A percentile compares a stretch with the other conserved stretches of the same genome.
Evolutionary conservation across 257 asterid genomes (phyloP).

Genomic region (Leonotis leonurus): DNA sequence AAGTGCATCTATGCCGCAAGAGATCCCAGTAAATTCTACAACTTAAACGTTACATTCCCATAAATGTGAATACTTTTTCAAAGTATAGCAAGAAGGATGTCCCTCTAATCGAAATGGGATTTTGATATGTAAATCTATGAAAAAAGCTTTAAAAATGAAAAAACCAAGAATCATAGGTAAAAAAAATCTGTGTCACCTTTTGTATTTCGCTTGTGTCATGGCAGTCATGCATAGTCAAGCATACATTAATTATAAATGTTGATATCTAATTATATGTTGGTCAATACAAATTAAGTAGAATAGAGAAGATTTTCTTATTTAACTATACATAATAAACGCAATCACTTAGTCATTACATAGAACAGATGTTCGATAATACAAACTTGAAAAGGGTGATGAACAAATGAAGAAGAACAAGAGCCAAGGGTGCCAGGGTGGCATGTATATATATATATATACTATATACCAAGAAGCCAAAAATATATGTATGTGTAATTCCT

Average conservation of each 20-base stretch:
- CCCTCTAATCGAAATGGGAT: neutral
- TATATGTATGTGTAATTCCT: neutral
- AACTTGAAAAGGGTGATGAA: neutral
- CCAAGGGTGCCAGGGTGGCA: neutral
- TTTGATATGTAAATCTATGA: neutral
- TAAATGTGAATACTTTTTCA: slow-evolving; percentile 14
- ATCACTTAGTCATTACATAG: neutral
- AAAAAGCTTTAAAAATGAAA: neutral
- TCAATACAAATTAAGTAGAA: neutral
- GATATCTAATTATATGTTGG: neutral
- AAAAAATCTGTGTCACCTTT: too few relatives aligned
- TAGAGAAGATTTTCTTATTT: neutral
- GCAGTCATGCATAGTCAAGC: slow-evolving; percentile 12
- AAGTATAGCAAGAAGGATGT: slow-evolving; percentile 8
- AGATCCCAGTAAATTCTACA: slow-evolving; percentile 55
- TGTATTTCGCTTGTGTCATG: neutral
- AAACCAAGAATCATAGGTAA: neutral
- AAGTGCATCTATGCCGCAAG: slow-evolving; percentile 40
- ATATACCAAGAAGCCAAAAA: neutral
- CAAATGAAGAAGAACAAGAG: neutral
- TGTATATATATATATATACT: neutral
- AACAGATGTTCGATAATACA: neutral
- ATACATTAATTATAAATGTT: neutral
- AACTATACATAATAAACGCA: neutral
- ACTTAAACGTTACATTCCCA: slow-evolving; percentile 27